Evolutionary conservation across 2,329 filamentous ascomycete genomes (phyloP), one percentile per base, ranked within the genome.

Genomic region (Venturia aucupariae): DNA sequence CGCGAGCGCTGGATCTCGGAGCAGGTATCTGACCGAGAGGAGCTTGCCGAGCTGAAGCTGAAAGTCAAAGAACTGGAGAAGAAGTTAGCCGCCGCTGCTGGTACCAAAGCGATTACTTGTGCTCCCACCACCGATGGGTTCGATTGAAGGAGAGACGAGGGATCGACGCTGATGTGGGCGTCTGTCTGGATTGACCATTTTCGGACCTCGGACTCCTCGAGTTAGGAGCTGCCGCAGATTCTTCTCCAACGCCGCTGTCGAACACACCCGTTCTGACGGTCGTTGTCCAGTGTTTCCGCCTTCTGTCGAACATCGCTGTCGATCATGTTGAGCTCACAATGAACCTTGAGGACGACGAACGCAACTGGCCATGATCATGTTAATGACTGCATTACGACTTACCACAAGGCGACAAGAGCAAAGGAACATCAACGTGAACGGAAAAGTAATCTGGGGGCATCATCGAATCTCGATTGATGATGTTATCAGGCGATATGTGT

Each of bases 1-100:
- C 30, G 19, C 3, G 51, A 35, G 17, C 82, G 82, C 64, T 84
- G 88, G 19, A 89, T 90, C 70, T 81, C 81, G 68, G 86, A 85
- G 72, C 75, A 90, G 66, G 74, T 74, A 63, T 68, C 68, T 19
- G 57, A 76, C 61, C 70, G 70, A 72, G 83, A 82, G 69, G 86
- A 84, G 72, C 71, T 90, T 61, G 59, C 55, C 24, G 59, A 46
- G 66, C 15, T 66, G 48, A 62, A 64, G 46, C 27, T 22, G 15
- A 62, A 35, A 35, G 51, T 57, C 30, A 57, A 35, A 57, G 51
- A 57, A 22, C 51, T 57, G 30, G 51, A 57, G 27, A 15, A 57
- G 27, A 38, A 57, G 27, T n/a, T 57, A 35, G 51, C 51, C 35
- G 51, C 51, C 6, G 48, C 27, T 22, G 27, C 51, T 17, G 19